Evolutionary conservation across 2,329 filamentous ascomycete species (phyloP).

Genomic region (Alternaria ventricosa): DNA sequence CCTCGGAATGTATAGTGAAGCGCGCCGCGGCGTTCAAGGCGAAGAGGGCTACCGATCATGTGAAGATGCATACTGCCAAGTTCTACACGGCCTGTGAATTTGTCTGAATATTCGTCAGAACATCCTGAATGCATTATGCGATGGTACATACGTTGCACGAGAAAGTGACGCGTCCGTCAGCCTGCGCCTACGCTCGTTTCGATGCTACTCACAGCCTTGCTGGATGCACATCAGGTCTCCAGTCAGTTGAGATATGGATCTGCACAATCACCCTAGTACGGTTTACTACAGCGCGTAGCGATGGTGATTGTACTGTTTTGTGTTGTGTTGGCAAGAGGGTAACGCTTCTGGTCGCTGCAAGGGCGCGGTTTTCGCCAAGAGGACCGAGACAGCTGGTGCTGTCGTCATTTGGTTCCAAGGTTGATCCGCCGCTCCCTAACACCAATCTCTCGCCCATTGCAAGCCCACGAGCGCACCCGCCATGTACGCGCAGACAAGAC

Average conservation of each 20-base stretch:
- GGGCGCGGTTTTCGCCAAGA: neutral
- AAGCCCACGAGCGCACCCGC: neutral
- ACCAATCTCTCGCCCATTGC: neutral
- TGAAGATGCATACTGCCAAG: neutral
- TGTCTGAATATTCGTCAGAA: neutral
- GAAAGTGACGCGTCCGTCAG: neutral
- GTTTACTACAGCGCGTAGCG: neutral
- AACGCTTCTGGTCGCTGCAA: neutral
- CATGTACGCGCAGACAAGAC: neutral
- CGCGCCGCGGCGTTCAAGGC: neutral
- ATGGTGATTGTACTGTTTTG: neutral
- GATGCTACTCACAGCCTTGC: neutral
- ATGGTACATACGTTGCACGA: neutral
- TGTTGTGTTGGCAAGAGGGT: neutral
- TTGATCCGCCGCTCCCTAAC: neutral
- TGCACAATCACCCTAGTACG: neutral
- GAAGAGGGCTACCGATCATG: neutral
- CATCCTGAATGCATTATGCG: neutral
- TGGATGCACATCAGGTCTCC: neutral
- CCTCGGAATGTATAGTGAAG: neutral
- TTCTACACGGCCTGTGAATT: neutral
- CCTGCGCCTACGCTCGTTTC: neutral
- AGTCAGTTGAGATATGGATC: neutral
- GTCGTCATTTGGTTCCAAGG: neutral
- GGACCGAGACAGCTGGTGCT: neutral